Base-by-base conservation (phyloP, 164 flowering plant genomes). In the Berberis thunbergii region DNA sequence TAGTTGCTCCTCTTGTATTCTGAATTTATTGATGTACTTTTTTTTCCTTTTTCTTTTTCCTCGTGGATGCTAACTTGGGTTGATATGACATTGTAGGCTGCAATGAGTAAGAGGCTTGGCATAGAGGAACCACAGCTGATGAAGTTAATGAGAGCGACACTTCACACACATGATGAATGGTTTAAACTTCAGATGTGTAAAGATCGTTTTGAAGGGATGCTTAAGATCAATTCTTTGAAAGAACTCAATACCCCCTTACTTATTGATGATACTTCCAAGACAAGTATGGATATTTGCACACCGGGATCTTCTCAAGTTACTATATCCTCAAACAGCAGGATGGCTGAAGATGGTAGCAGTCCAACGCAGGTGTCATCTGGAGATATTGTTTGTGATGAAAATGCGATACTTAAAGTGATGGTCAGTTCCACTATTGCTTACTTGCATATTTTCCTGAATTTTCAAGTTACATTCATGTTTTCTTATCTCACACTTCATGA, bases 391-490 rank as follows among this genome's bases (percentile, higher is more conserved):
- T 87, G 86, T 70, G 99, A 95, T 71, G 99, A 95, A 79, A 78
- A 65, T 77, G 95, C 98, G 54, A 89, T 95, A 55, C 83, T 95
- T 2, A 95, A 95, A 84, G 99, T 95, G 41, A 95, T 95, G 99
- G 99, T 95, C 67, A 88, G 96, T 78, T 62, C 1, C 64, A 9
- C n/a, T 50, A 6, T 4, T 54, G 11, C 9, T 44, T 53, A 12
- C 44, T 41, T 39, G 53, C 60, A 3, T 38, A 26, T 10, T 52
- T 52, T 52, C 13, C 55, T 52, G 3, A 12, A 3, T 10, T 52
- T 12, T 40, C 43, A 4, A 49, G 6, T 39, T 41, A 52, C n/a
- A 7, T 52, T 62, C 10, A 40, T 61, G 40, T 12, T 62, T 52
- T 49, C 56, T 49, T 49, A 6, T 52, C 3, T 7, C 55, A 6